These are phyloP conservation scores for Angomonas deanei DNA, from an alignment of 208 protist genomes.

Conservation along the genomic window DNA sequence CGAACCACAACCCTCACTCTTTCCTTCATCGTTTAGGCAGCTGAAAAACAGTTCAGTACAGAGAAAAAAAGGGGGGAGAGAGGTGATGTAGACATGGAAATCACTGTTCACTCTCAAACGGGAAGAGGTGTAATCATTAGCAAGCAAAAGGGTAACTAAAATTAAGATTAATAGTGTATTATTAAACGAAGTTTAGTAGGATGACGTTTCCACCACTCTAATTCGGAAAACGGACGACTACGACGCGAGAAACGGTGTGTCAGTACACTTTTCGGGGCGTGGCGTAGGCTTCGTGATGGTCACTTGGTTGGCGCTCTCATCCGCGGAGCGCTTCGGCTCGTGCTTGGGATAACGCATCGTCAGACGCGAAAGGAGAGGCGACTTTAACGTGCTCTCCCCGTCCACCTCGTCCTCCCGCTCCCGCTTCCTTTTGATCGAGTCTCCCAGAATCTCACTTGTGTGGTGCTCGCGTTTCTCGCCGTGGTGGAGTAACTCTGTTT, in stretches of 20 bases:
- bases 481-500: constrained; percentile 69
- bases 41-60: not conserved
- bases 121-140: no score
- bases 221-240: no score
- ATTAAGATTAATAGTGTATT: not conserved
- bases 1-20: constrained; percentile 78
- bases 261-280: constrained; percentile 70
- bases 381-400: constrained; percentile 38
- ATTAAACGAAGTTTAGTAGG: not conserved
- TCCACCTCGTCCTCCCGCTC: constrained; percentile 12
- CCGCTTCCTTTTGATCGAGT: constrained; percentile 35
- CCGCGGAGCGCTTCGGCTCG: constrained; percentile 52
- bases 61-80: not conserved
- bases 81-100: no score
- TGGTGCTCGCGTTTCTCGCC: constrained; percentile 23
- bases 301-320: constrained; percentile 30
- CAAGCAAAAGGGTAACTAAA: no score
- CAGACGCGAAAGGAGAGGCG: constrained; percentile 55
- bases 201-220: no score
- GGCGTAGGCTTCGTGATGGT: constrained; percentile 72
- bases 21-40: constrained; percentile 24
- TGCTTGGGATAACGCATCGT: constrained; percentile 62
- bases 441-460: constrained; percentile 56
- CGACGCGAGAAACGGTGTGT: constrained; percentile 65
- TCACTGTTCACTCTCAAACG: no score